Conservation (phyloP, 441 rosid species). For the Arabidopsis lyrata region DNA sequence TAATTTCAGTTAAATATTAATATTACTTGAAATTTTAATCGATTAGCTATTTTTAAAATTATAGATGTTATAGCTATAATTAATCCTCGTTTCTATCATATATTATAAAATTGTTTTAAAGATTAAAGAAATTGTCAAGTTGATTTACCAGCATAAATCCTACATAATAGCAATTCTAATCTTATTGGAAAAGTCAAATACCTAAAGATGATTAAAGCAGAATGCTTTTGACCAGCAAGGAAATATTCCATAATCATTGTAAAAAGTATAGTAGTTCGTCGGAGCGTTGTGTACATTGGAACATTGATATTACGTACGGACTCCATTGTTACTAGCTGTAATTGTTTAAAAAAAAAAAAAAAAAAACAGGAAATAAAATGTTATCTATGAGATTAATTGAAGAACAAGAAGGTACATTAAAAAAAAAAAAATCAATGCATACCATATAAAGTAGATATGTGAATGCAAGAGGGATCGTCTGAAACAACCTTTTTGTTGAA, state of each 20-base stretch:
- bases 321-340: slow-evolving; percentile 69
- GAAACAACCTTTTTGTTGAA: slow-evolving; percentile 29
- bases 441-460: slow-evolving; percentile 41
- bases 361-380: slow-evolving; percentile 2
- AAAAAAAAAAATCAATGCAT: neutral
- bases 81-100: too few relatives aligned
- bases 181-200: slow-evolving; percentile 9
- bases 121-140: neutral
- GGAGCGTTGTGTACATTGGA: slow-evolving; percentile 74
- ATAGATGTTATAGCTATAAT: too few relatives aligned
- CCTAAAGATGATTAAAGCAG: slow-evolving; percentile 59
- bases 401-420: neutral
- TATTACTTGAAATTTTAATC: too few relatives aligned
- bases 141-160: neutral
- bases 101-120: too few relatives aligned
- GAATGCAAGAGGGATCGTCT: slow-evolving; percentile 36
- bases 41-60: too few relatives aligned
- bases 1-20: too few relatives aligned
- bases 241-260: slow-evolving; percentile 64
- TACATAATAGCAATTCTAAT: too few relatives aligned
- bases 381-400: neutral
- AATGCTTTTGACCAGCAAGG: slow-evolving; percentile 57
- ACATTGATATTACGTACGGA: slow-evolving; percentile 69
- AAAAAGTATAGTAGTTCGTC: slow-evolving; percentile 65
- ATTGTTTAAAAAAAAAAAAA: neutral